Evolutionary conservation across 2,329 filamentous ascomycete genomes (phyloP).

Genomic region (Ceratocystis ficicola): DNA sequence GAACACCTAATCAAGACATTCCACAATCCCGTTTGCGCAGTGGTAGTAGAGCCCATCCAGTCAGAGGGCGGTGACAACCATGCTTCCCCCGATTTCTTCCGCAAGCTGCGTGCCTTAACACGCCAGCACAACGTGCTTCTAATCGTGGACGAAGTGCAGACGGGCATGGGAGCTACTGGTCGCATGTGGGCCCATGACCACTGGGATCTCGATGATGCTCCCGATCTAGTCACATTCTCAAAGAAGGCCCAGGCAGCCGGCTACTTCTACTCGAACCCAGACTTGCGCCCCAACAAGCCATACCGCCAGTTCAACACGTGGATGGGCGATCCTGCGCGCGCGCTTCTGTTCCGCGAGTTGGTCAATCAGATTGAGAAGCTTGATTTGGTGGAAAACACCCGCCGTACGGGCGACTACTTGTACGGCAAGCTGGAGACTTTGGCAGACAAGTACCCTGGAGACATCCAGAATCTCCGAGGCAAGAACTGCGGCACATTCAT

Average conservation of each 20-base stretch:
- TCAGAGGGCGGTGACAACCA: slow-evolving; percentile 78
- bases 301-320: slow-evolving; percentile 83
- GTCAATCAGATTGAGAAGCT: slow-evolving; percentile 63
- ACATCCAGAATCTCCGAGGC: slow-evolving; percentile 74
- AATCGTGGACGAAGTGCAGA: slow-evolving; percentile 78
- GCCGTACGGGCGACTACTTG: slow-evolving; percentile 65
- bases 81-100: slow-evolving; percentile 67
- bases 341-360: slow-evolving; percentile 65
- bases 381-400: slow-evolving; percentile 69
- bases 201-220: slow-evolving; percentile 59
- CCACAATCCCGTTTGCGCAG: slow-evolving; percentile 59
- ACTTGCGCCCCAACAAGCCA: slow-evolving; percentile 63
- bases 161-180: slow-evolving; percentile 71
- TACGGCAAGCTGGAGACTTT: slow-evolving; percentile 57
- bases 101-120: slow-evolving; percentile 58
- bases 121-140: slow-evolving; percentile 56
- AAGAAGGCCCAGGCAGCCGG: slow-evolving; percentile 80
- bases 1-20: slow-evolving; percentile 56
- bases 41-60: slow-evolving; percentile 70
- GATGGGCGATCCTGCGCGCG: slow-evolving; percentile 72
- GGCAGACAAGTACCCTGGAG: slow-evolving; percentile 55
- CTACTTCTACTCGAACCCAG: slow-evolving; percentile 69
- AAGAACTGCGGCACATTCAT: slow-evolving; percentile 87
- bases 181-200: slow-evolving; percentile 83
- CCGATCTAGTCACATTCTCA: slow-evolving; percentile 79